Evolutionary conservation across 2,329 filamentous ascomycete species (phyloP).

Genomic region (Calonectria fujianensis): DNA sequence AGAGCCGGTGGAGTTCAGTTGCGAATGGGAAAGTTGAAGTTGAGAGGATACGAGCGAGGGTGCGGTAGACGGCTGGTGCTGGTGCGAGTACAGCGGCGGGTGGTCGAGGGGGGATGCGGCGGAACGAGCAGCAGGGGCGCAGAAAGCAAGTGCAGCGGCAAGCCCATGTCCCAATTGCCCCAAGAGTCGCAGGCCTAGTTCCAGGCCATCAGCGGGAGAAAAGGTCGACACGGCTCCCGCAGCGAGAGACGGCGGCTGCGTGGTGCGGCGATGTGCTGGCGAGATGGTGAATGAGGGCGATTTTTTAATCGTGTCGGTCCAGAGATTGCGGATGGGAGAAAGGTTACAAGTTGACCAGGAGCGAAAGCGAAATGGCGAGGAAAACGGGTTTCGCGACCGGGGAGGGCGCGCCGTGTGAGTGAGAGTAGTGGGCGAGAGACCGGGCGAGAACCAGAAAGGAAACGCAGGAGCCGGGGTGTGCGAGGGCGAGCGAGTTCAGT

Average conservation of each 20-base stretch:
- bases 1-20: conserved; percentile 2
- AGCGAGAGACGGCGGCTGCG: conserved; percentile 27
- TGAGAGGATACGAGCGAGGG: conserved; percentile 20
- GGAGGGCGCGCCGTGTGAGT: conserved; percentile 38
- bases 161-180: conserved; percentile 64
- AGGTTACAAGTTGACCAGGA: conserved; percentile 41
- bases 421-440: conserved; percentile 38
- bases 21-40: conserved; percentile 19
- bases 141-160: conserved; percentile 58
- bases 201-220: conserved; percentile 60
- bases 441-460: conserved; percentile 38
- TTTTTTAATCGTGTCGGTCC: conserved; percentile 19
- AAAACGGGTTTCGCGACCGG: conserved; percentile 51
- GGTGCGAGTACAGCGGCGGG: conserved; percentile 18
- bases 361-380: conserved; percentile 49
- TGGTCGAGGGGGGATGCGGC: conserved; percentile 51
- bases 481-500: conserved; percentile 27
- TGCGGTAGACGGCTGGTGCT: conserved; percentile 1
- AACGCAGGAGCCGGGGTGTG: conserved; percentile 33
- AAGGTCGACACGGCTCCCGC: conserved; percentile 48
- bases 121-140: conserved; percentile 55
- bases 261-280: conserved; percentile 27
- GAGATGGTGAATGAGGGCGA: conserved; percentile 24
- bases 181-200: conserved; percentile 54
- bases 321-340: conserved; percentile 29